Evolutionary conservation across 2,329 filamentous ascomycete genomes (phyloP), one percentile per base, ranked within the genome.

Genomic region (Helotiales sp.): DNA sequence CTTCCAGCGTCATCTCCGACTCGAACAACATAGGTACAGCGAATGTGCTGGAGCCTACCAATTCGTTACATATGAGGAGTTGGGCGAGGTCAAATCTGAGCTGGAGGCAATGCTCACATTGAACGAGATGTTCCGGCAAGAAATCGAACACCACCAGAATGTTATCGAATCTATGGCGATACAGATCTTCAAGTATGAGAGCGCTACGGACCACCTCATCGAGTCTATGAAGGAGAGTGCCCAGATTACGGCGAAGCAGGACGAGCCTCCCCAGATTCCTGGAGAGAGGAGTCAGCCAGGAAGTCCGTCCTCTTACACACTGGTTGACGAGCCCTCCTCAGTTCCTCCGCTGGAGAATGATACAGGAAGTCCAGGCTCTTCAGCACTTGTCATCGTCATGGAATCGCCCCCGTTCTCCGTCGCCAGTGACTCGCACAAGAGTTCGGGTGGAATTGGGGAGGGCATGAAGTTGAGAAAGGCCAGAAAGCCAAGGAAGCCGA

Each of bases 21-120:
- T 55, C 31, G 44, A 55, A 29, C 44, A 55, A 38, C 44, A 55
- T 33, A 9, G 33, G 33, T 24, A 55, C 31, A 49, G 22, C 29
- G 15, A 33, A 55, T 55, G 53, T 25, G 44, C 53, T 10, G 15
- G 15, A 17, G 27, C 19, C 33, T 13, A 33, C 12, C 53, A 36
- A 29, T 55, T 31, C 13, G 34, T 55, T n/a, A n/a, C n/a, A 17
- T 9, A 47, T 24, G 19, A 49, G 31, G 42, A 49, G 22, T 13
- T 31, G 30, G n/a, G 22, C 13, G 29, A 12, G 34, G 29, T n/a
- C 15, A 25, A 25, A 31, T 30, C 30, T 29, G 22, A 52, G 22
- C 27, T 52, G 10, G 22, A 52, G 2, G 30, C 13, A 25, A 15
- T 52, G 7, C 25, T 40, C 6, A 52, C 36, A 10, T 30, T 44